Evolutionary conservation across 2,329 filamentous ascomycete species (phyloP).

Genomic region (Penicillium sumatraense): DNA sequence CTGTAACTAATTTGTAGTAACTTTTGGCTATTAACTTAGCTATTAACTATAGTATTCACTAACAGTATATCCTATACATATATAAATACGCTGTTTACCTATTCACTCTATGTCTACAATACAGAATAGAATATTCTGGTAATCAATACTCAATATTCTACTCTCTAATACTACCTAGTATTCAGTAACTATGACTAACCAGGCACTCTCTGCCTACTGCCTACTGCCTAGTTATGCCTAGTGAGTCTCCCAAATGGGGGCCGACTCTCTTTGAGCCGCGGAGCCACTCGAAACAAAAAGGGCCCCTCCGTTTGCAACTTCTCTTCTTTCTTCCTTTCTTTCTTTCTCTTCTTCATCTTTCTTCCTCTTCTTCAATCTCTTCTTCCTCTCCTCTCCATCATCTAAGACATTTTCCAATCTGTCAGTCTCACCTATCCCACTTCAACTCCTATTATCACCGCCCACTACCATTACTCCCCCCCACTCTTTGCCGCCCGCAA

Average conservation of each 20-base stretch:
- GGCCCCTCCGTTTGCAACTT: constrained; percentile 2
- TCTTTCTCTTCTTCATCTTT: background rate
- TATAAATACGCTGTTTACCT: background rate
- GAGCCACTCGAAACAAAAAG: background rate
- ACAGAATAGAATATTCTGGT: background rate
- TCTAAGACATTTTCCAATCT: background rate
- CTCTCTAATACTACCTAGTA: background rate
- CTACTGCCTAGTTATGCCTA: background rate
- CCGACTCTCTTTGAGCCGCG: background rate
- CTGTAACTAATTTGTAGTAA: background rate
- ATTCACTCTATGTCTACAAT: background rate
- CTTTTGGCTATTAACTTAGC: background rate
- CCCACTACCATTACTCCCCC: background rate
- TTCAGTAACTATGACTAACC: background rate
- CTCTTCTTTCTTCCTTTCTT: background rate
- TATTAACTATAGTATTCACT: background rate
- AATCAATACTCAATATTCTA: no score
- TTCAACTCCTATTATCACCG: background rate
- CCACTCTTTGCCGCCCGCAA: background rate
- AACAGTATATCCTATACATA: no score
- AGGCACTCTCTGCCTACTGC: no score
- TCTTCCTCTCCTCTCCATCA: background rate
- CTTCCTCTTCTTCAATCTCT: no score
- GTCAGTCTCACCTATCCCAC: background rate
- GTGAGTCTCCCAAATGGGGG: background rate